A percentile compares a stretch with the other conserved stretches of the same genome.
Conservation (phyloP, 2,329 filamentous ascomycete genomes). For the Lachnellula occidentalis region DNA sequence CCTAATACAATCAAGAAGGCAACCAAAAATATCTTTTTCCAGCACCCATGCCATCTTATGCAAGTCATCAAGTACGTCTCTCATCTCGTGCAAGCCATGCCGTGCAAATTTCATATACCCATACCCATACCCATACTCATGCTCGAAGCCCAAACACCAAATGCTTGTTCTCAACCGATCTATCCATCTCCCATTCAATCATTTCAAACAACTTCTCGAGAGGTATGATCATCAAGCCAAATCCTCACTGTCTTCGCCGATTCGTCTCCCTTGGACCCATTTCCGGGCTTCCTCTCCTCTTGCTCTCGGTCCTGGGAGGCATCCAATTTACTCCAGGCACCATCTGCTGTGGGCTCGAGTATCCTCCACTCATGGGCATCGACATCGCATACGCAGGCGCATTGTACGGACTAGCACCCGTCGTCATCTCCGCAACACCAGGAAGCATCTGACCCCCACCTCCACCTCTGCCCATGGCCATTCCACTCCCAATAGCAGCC, state of each 20-base stretch:
- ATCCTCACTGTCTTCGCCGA: conserved; percentile 38
- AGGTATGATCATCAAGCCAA: background rate
- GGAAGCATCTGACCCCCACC: conserved; percentile 42
- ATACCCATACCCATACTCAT: conserved; percentile 6
- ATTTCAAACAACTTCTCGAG: background rate
- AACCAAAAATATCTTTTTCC: conserved; percentile 4
- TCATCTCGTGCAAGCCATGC: conserved; percentile 6
- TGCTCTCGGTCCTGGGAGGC: conserved; percentile 33
- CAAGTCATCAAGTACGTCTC: conserved; percentile 16
- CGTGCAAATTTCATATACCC: conserved; percentile 10
- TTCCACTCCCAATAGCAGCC: conserved; percentile 26
- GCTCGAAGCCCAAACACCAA: conserved; percentile 6
- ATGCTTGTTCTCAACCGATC: background rate
- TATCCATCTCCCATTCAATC: conserved; percentile 1
- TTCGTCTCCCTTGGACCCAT: conserved; percentile 40
- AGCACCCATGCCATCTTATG: conserved; percentile 10
- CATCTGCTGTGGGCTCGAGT: conserved; percentile 39
- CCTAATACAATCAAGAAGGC: conserved; percentile 25
- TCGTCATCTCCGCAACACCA: conserved; percentile 58
- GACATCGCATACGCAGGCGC: conserved; percentile 48
- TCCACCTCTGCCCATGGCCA: conserved; percentile 22
- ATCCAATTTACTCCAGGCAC: conserved; percentile 29
- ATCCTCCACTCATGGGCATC: conserved; percentile 22
- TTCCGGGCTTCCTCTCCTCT: conserved; percentile 50
- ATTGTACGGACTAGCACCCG: conserved; percentile 55